Evolutionary conservation across 2,329 filamentous ascomycete species (phyloP), one percentile per base, ranked within the genome.

Genomic region (Magnaporthiopsis incrustans): DNA sequence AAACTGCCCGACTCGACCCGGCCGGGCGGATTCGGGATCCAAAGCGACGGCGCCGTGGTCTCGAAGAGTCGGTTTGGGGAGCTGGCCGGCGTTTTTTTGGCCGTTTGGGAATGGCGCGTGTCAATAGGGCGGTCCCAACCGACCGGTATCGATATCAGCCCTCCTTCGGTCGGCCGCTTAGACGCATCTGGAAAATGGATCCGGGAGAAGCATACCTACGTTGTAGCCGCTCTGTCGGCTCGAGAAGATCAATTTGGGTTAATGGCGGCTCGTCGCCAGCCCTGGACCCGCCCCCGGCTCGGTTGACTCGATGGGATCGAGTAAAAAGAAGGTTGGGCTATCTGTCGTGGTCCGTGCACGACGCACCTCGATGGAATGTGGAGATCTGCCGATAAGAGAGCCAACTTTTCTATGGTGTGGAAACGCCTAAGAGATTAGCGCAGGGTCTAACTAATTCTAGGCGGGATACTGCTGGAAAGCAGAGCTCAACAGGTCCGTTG

Each of bases 241-340:
- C 32, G 32, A 33, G 8, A 6, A 8, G 33, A 12, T 35, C 33
- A 12, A 35, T 35, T 12, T 11, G 12, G 2, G 33, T 11, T 2
- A 11, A 35, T 35, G 33, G 33, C 33, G 33, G 35, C 35, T 38
- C 35, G 14, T 18, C 35, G 18, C 44, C 44, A 53, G 44, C 18
- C 44, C 22, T 53, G 22, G 44, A 8, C 33, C 33, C 22, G 11
- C 44, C 22, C 5, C 44, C 8, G 7, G 18, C 18, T 35, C 27
- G 64, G 63, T 64, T 79, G 77, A 79, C 77, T 79, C 77, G 77
- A 79, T 78, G 71, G 70, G 71, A 78, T 79, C 73, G 75, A 77
- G 77, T 79, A 79, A 79, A 68, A 59, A 65, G 57, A 63, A 6
- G 25, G 25, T 11, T 27, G 26, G 44, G 44, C 18, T 53, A 53